Base-by-base conservation (phyloP, 179 eudicot genomes). In the Spergularia azorica region DNA sequence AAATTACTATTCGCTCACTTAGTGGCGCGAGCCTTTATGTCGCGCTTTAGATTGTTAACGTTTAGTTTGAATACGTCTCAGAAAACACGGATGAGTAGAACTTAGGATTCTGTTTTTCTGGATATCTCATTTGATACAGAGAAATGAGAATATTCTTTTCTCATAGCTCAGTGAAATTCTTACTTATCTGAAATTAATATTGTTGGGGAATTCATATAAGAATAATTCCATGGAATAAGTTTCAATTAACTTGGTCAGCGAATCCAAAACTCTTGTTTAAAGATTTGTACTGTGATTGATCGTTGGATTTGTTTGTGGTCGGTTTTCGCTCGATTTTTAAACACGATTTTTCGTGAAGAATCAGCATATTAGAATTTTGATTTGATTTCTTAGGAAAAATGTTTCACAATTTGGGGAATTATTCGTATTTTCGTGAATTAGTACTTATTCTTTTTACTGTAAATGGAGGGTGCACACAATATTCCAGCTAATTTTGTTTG, bases 271-370 rank as follows among this genome's bases (percentile, higher is more conserved):
- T 70, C 51, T 62, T 54, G 65, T 20, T 0, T 46, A 82, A 70
- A 67, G 51, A 65, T 55, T 75, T 75, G 32, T 11, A 26, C 16
- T 56, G 57, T 52, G 65, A 41, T 54, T 56, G 75, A 41, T 54
- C 46, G 75, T 81, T 70, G 73, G 73, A 26, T 54, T 26, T 52
- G 20, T 70, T 81, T 77, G 75, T 15, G 75, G 81, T 60, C 71
- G 41, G 21, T 70, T 75, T n/a, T 71, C 36, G 65, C 41, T 64
- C 61, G 41, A 62, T 18, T 69, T 32, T 69, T 32, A 67, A 66
- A 81, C 15, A 1, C 18, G 9, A 26, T 26, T 67, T n/a, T 73
- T 6, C 36, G 11, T 7, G 21, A 52, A 71, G 50, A 71, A 26
- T 55, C 63, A 51, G 21, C 13, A 67, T 9, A 43, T 16, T 8